A percentile compares a stretch with the other conserved stretches of the same genome.
phyloP scores from a whole-genome alignment of 116 monocot species.

The Posidonia oceanica region DNA sequence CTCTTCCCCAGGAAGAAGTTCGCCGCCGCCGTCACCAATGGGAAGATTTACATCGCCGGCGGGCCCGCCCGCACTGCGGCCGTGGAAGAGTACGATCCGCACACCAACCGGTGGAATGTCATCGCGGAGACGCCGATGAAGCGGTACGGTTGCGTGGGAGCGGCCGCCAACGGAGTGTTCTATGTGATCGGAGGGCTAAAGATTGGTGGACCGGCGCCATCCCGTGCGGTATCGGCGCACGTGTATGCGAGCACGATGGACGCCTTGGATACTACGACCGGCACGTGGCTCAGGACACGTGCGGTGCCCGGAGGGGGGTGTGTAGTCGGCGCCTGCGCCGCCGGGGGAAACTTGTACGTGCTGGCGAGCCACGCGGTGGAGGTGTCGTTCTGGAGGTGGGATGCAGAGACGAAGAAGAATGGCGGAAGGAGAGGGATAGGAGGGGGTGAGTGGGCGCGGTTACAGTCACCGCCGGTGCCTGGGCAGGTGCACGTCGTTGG shows the following conservation, averaged over 20 bases:
- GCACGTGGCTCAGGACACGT: constrained; percentile 37
- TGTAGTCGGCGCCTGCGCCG: constrained; percentile 67
- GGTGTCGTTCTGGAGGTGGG: constrained; percentile 79
- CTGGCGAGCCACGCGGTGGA: constrained; percentile 87
- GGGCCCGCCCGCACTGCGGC: constrained; percentile 44
- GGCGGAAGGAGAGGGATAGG: constrained; percentile 8
- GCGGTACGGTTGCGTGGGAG: constrained; percentile 80
- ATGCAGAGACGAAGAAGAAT: constrained; percentile 9
- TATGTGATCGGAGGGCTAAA: constrained; percentile 57
- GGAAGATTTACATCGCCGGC: constrained; percentile 74
- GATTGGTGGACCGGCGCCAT: constrained; percentile 13
- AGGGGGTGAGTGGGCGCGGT: constrained; percentile 36
- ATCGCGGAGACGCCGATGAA: constrained; percentile 29
- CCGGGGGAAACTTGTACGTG: constrained; percentile 50
- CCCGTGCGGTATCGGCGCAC: constrained; percentile 37
- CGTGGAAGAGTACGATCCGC: constrained; percentile 82
- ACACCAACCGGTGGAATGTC: constrained; percentile 38
- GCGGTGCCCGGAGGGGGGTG: constrained; percentile 71
- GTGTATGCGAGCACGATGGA: constrained; percentile 67
- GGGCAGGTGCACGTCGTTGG: constrained; percentile 26
- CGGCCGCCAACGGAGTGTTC: constrained; percentile 44
- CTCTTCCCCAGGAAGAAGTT: constrained; percentile 62
- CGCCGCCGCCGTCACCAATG: constrained; percentile 45
- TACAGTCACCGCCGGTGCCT: constrained; percentile 43
- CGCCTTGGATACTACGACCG: constrained; percentile 32